phyloP scores from a whole-genome alignment of 768 basidiomycete species.

The Kwoniella sp. region DNA sequence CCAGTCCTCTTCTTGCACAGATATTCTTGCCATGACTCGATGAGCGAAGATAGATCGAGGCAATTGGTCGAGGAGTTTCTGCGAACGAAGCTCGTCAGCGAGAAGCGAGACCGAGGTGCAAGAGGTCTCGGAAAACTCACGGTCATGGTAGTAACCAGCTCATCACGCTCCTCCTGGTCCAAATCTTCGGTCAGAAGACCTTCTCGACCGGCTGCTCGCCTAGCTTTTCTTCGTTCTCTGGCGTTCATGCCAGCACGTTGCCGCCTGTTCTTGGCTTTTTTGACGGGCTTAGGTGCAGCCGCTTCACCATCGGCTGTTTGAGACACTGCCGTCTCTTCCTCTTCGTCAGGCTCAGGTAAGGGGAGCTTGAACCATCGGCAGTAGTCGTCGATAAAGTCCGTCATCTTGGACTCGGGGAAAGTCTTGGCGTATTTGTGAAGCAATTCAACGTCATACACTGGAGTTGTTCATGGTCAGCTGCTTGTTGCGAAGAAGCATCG shows the following conservation, averaged over 20 bases:
- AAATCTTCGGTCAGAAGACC: slow-evolving; percentile 41
- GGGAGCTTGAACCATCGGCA: slow-evolving; percentile 65
- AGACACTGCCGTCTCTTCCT: slow-evolving; percentile 47
- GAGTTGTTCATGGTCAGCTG: slow-evolving; percentile 7
- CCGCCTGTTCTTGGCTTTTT: slow-evolving; percentile 18
- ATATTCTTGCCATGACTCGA: slow-evolving; percentile 68
- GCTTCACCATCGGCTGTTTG: slow-evolving; percentile 2
- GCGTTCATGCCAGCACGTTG: slow-evolving; percentile 37
- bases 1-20: slow-evolving; percentile 72
- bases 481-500: neutral
- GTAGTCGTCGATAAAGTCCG: slow-evolving; percentile 68
- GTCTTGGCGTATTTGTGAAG: slow-evolving; percentile 67
- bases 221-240: slow-evolving; percentile 38
- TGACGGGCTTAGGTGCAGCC: slow-evolving; percentile 17
- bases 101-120: neutral
- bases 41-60: slow-evolving; percentile 68
- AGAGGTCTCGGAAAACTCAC: slow-evolving; percentile 61
- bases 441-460: slow-evolving; percentile 62
- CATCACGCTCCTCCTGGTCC: slow-evolving; percentile 60
- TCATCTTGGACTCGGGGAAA: slow-evolving; percentile 67
- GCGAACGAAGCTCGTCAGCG: neutral
- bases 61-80: slow-evolving; percentile 53
- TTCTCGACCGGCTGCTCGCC: slow-evolving; percentile 43
- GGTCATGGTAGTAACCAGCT: slow-evolving; percentile 66
- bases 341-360: slow-evolving; percentile 58